Evolutionary conservation across 164 flowering plant genomes (phyloP), one percentile per base, ranked within the genome.

Genomic region (Berberis thunbergii): DNA sequence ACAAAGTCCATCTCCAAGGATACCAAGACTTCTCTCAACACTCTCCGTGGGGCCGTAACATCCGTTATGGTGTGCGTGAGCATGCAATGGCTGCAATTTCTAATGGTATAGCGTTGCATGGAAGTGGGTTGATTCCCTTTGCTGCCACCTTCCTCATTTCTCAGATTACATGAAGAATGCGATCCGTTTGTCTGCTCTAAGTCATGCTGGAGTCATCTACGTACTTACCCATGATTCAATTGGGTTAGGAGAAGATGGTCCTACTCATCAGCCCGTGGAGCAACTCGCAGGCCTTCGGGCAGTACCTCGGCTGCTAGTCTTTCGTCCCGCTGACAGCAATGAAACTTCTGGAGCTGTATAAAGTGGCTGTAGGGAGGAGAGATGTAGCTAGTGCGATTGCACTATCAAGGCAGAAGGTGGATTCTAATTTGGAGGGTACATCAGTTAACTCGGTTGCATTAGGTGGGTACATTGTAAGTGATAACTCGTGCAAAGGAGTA

Each of bases 251-350:
- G 90, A 87, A 54, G 89, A 87, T 57, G 88, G 94, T 2, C 88
- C 90, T 0, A 87, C 94, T 42, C 90, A 87, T 54, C 94, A 85
- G 60, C 94, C 93, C 0, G 70, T 87, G 2, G 89, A 87, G 63
- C 89, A 85, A 0, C 70, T 85, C 0, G 87, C 85, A 1, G 70
- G 88, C 44, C 62, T 83, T 7, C 71, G 89, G 3, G 88, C 86
- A 8, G 59, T 83, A 49, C 94, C 89, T 6, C 68, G 64, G 7
- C 39, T 82, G 12, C 79, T 81, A 7, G 66, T 85, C n/a, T 67
- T 85, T 61, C 72, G 94, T 4, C 89, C 87, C 0, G 86, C 77
- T 0, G 94, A 85, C 61, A 87, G 88, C 4, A 83, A 76, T 13
- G 94, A 87, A 61, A 82, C 83, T 4, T 84, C 88, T 0, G 94